phyloP scores from a whole-genome alignment of 2,329 filamentous ascomycete genomes.

The Cercospora brassicicola region DNA sequence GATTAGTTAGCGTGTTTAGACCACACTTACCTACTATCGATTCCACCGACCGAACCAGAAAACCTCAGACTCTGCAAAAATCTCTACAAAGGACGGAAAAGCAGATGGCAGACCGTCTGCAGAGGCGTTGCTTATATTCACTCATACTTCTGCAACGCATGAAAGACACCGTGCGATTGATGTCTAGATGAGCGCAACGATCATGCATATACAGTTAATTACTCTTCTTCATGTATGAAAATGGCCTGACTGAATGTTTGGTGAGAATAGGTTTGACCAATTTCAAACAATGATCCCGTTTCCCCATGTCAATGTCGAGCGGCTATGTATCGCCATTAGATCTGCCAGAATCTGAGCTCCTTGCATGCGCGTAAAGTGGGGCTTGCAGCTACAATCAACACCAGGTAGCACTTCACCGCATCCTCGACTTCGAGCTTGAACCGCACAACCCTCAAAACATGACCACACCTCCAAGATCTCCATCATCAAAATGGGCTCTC shows the following conservation, averaged over 20 bases:
- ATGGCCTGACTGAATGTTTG: neutral
- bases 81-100: neutral
- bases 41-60: neutral
- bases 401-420: neutral
- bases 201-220: neutral
- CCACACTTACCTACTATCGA: neutral
- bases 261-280: neutral
- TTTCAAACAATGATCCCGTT: neutral
- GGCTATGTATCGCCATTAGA: neutral
- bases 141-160: neutral
- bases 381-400: neutral
- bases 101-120: neutral
- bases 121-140: neutral
- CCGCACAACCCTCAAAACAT: neutral
- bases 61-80: neutral
- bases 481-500: slow-evolving; percentile 44
- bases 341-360: neutral
- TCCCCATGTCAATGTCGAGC: neutral
- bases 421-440: neutral
- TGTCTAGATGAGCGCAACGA: neutral
- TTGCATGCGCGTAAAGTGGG: neutral
- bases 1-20: neutral
- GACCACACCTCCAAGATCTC: neutral
- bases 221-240: neutral
- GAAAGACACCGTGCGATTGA: neutral